Evolutionary conservation across 2,329 filamentous ascomycete genomes (phyloP).

Genomic region (Sporothrix dimorphospora): DNA sequence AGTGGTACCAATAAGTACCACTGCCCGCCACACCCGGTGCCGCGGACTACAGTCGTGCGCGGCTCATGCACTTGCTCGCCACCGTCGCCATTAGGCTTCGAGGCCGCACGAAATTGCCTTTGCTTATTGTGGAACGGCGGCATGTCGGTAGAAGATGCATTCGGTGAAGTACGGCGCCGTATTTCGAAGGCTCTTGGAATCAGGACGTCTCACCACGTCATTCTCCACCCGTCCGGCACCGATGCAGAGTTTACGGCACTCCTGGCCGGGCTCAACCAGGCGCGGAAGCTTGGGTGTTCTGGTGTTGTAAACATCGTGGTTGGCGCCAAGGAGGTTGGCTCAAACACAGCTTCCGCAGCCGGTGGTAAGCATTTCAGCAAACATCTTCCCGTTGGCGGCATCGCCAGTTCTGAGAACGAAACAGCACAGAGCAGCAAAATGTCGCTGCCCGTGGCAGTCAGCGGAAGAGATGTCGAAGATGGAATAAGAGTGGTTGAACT

Average conservation of each 20-base stretch:
- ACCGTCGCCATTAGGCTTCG: slow-evolving; percentile 21
- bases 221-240: slow-evolving; percentile 28
- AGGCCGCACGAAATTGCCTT: slow-evolving; percentile 4
- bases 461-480: not conserved
- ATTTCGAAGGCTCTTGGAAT: slow-evolving; percentile 16
- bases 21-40: slow-evolving; percentile 11
- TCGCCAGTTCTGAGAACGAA: not conserved
- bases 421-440: not conserved
- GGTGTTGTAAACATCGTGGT: slow-evolving; percentile 26
- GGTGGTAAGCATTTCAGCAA: slow-evolving; percentile 25
- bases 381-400: not conserved
- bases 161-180: slow-evolving; percentile 2
- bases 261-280: slow-evolving; percentile 16
- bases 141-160: slow-evolving; percentile 13
- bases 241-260: slow-evolving; percentile 29
- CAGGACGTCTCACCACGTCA: slow-evolving; percentile 16
- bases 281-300: slow-evolving; percentile 5
- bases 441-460: not conserved
- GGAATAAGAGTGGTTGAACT: slow-evolving; percentile 22
- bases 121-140: not conserved
- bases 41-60: slow-evolving; percentile 11
- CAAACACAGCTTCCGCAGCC: slow-evolving; percentile 26
- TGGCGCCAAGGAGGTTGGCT: slow-evolving; percentile 28
- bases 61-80: slow-evolving; percentile 29
- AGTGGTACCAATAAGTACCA: slow-evolving; percentile 24